Conservation (phyloP, 2,329 filamentous ascomycete genomes). For the Diaporthe sp. region DNA sequence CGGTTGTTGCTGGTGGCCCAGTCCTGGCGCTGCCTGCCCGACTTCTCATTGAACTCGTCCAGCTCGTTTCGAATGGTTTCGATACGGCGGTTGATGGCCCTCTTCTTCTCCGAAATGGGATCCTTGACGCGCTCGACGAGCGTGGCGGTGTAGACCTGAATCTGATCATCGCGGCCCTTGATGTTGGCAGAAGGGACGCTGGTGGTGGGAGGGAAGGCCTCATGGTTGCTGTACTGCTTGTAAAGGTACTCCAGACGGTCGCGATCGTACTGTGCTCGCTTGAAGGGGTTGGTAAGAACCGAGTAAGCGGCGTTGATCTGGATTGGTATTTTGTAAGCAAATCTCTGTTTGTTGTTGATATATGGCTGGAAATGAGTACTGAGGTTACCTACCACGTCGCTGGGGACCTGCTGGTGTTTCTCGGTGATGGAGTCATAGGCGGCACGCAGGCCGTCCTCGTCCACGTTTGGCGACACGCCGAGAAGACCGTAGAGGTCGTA, state of each 20-base stretch:
- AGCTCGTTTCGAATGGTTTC: constrained; percentile 23
- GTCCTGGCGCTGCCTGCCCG: constrained; percentile 23
- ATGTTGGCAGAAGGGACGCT: neutral
- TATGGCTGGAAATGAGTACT: neutral
- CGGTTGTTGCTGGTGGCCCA: constrained; percentile 31
- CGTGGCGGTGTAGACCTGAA: constrained; percentile 27
- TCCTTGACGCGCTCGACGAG: constrained; percentile 27
- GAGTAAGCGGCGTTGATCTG: constrained; percentile 30
- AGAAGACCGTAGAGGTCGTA: constrained; percentile 33
- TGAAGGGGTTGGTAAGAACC: constrained; percentile 26
- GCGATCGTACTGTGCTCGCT: constrained; percentile 34
- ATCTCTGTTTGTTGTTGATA: neutral
- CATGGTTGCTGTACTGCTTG: constrained; percentile 18
- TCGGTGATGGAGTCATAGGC: constrained; percentile 25
- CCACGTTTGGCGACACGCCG: constrained; percentile 25
- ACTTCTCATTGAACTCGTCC: constrained; percentile 30
- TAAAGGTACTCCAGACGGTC: constrained; percentile 34
- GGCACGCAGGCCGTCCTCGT: constrained; percentile 23
- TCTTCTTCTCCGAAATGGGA: constrained; percentile 28
- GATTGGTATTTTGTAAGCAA: neutral
- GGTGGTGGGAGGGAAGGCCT: constrained; percentile 3
- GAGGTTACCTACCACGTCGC: neutral
- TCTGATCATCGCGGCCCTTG: constrained; percentile 27
- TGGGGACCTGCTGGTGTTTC: constrained; percentile 13
- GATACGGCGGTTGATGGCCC: constrained; percentile 8